Evolutionary conservation across 805 yeast genomes (phyloP), one percentile per base, ranked within the genome.

Genomic region (Clavispora carvajalis): DNA sequence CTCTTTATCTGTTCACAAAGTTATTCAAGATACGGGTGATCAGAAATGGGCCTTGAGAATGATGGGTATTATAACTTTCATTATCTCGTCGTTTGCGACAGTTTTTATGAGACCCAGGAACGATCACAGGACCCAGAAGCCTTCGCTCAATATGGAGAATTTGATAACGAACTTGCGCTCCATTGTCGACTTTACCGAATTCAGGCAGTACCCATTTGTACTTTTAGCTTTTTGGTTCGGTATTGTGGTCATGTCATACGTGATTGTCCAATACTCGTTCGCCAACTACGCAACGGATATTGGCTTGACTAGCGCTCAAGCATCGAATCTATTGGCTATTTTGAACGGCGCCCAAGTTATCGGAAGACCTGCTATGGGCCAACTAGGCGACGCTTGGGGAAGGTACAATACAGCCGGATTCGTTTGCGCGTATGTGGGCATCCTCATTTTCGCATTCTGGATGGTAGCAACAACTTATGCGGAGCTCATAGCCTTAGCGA

Each of bases 311-410:
- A 45, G 56, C 17, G 42, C 51, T 10, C 67, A 65, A 41, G 63
- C 63, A 5, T 55, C 67, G 6, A 50, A 48, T 26, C 38, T 66
- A 24, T 62, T 70, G 21, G 65, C 71, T 2, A 40, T 65, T 2
- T 39, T 67, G 34, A 72, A 69, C 50, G 73, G 62, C 13, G 63
- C 60, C 29, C 74, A 79, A 36, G 55, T 69, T 1, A 50, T 76
- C 16, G 84, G 83, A 5, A 60, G 85, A 30, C 63, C 79, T 2
- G 36, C 61, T 4, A 70, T 80, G 35, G 79, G 79, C 1, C 49
- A 59, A 30, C 15, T 67, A 7, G 79, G 76, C 17, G 81, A 74
- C 50, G 51, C 47, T 7, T 40, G 65, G 22, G 84, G 84, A 2
- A 60, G 78, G 22, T 50, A 65, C 39, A 77, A 76, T 45, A 44